These are phyloP conservation scores for Fusarium protoensiforme DNA, from an alignment of 2,329 filamentous ascomycete species.

Conservation along the genomic window DNA sequence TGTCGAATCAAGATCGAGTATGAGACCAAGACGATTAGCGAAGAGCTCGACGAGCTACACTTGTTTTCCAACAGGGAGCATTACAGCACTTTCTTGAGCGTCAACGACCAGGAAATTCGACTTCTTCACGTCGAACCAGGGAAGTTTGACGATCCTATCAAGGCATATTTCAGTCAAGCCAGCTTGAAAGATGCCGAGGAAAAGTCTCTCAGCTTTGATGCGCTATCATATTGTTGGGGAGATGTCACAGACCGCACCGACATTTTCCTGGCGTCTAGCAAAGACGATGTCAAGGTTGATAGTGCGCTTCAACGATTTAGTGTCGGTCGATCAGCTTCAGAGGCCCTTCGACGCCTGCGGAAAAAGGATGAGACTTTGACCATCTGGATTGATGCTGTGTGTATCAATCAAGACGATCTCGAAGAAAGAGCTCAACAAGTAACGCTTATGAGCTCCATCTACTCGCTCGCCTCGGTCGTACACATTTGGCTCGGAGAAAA, in stretches of 20 bases:
- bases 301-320: neutral
- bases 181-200: neutral
- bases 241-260: constrained; percentile 7
- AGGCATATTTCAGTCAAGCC: neutral
- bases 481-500: constrained; percentile 31
- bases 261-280: neutral
- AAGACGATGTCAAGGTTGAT: rapidly evolving
- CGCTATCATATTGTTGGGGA: constrained; percentile 32
- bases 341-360: constrained; percentile 12
- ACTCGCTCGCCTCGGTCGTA: constrained; percentile 1
- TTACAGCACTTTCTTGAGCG: neutral
- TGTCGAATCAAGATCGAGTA: constrained; percentile 27
- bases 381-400: constrained; percentile 38
- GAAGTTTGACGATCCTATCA: constrained; percentile 12
- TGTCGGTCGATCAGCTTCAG: constrained; percentile 16
- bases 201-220: neutral
- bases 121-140: constrained; percentile 19
- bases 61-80: neutral
- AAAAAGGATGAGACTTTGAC: rapidly evolving
- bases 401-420: constrained; percentile 35
- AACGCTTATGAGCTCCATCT: constrained; percentile 28
- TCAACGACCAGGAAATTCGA: constrained; percentile 11
- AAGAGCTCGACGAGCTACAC: neutral
- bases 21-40: neutral
- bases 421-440: constrained; percentile 33